phyloP scores from a whole-genome alignment of 805 yeast genomes.

The Yamadazyma nakazawae region DNA sequence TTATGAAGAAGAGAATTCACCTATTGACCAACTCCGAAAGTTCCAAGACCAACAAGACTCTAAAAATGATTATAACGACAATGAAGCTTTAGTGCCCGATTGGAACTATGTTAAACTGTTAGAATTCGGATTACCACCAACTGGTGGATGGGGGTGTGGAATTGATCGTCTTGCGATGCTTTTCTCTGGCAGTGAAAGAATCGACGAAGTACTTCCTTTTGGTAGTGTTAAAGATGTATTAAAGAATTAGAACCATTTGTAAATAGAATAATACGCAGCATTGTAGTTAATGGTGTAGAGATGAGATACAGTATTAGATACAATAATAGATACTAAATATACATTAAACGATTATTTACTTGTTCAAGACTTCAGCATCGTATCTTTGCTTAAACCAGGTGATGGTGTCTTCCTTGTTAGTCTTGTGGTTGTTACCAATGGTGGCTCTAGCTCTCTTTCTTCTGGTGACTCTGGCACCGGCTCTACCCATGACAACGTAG shows the following conservation, averaged over 20 bases:
- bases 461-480: slow-evolving; percentile 98
- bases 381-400: slow-evolving; percentile 99
- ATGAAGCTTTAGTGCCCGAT: slow-evolving; percentile 70
- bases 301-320: no score
- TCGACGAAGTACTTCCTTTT: slow-evolving; percentile 72
- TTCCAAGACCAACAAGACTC: slow-evolving; percentile 56
- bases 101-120: slow-evolving; percentile 64
- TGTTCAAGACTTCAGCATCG: slow-evolving; percentile 96
- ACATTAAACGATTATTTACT: slow-evolving; percentile 37
- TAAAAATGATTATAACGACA: slow-evolving; percentile 48
- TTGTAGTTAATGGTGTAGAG: no score
- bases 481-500: slow-evolving; percentile 99
- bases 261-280: no score
- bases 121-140: slow-evolving; percentile 96
- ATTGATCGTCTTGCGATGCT: slow-evolving; percentile 85
- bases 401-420: slow-evolving; percentile 90
- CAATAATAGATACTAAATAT: slow-evolving; percentile 1
- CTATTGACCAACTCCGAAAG: slow-evolving; percentile 63
- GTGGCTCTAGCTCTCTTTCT: slow-evolving; percentile 90
- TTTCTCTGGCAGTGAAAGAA: slow-evolving; percentile 58
- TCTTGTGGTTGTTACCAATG: slow-evolving; percentile 91
- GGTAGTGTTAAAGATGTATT: slow-evolving; percentile 71
- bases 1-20: slow-evolving; percentile 94
- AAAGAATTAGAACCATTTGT: slow-evolving; percentile 40
- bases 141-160: slow-evolving; percentile 98